phyloP scores from a whole-genome alignment of 495 filamentous ascomycete genomes.

The Aspergillus cristatus region DNA sequence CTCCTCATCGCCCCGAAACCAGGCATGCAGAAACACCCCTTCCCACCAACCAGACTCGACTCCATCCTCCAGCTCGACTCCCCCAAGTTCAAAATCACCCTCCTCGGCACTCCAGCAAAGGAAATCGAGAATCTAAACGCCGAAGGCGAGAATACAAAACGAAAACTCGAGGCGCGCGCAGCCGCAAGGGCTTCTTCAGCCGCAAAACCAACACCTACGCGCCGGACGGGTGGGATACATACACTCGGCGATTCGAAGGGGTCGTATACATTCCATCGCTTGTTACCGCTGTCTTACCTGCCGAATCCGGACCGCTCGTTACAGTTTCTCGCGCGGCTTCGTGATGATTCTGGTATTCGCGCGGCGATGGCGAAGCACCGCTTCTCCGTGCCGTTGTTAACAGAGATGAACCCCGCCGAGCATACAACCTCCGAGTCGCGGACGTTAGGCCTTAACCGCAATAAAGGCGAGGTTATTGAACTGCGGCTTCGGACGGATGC shows the following conservation, averaged over 20 bases:
- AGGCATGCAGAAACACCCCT: conserved; percentile 58
- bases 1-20: conserved; percentile 61
- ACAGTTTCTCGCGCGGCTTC: conserved; percentile 67
- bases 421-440: conserved; percentile 74
- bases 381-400: conserved; percentile 79
- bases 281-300: conserved; percentile 71
- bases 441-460: conserved; percentile 81
- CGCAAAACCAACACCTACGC: conserved; percentile 10
- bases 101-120: conserved; percentile 28
- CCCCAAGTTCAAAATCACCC: conserved; percentile 34
- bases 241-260: conserved; percentile 35
- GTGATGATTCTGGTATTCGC: conserved; percentile 76
- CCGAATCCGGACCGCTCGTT: conserved; percentile 59
- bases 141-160: conserved; percentile 27
- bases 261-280: conserved; percentile 70
- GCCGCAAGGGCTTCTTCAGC: conserved; percentile 27
- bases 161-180: conserved; percentile 29
- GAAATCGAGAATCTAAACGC: conserved; percentile 32
- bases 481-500: conserved; percentile 82
- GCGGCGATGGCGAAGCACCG: conserved; percentile 72
- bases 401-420: conserved; percentile 85
- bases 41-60: conserved; percentile 31
- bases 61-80: conserved; percentile 37
- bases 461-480: conserved; percentile 85
- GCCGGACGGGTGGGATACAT: conserved; percentile 35